Base-by-base conservation (phyloP, 106 monocot genomes). In the Acorus calamus region DNA sequence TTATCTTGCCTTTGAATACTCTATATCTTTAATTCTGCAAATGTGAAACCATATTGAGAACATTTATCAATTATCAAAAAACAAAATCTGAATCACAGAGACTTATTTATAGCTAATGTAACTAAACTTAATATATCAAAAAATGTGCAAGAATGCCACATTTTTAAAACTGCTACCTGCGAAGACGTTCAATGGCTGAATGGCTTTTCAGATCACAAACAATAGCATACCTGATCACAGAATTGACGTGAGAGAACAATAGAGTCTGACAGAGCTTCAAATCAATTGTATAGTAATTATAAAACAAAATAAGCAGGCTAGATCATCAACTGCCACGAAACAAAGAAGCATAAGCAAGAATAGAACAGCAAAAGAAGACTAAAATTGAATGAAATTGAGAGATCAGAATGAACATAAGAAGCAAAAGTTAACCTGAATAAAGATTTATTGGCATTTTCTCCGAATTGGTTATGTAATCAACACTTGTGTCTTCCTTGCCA, bases 1-100 rank as follows among this genome's bases (percentile, higher is more conserved):
- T 62, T 14, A 4, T 72, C 85, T 81, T 81, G 69, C 98, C 92
- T 98, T 98, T 64, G 81, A 81, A 43, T 71, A 61, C 44, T 79
- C 81, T 43, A 94, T 87, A 63, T 81, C 87, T 75, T 98, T 98
- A 47, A 98, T 88, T 79, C 98, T 98, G 88, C 64, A 76, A 13
- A 28, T 28, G 58, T 50, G 59, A 58, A 70, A 14, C 11, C 46
- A 6, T 42, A 42, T 14, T 14, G 46, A 64, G 11, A 41, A 55
- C 4, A 52, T 3, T n/a, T 8, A 14, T 50, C n/a, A 2, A 71
- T n/a, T 62, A 45, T 13, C 12, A 28, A 46, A 41, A 13, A 60
- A 7, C 11, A 56, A 44, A 9, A 50, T 46, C 55, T 53, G 14
- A 56, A 72, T 57, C 56, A 57, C 14, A 8, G 7, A 64, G 5